Percentiles rank a stretch among this genome's conserved stretches.
Evolutionary conservation across 2,329 filamentous ascomycete genomes (phyloP).

Genomic region (Alternaria gaisen): DNA sequence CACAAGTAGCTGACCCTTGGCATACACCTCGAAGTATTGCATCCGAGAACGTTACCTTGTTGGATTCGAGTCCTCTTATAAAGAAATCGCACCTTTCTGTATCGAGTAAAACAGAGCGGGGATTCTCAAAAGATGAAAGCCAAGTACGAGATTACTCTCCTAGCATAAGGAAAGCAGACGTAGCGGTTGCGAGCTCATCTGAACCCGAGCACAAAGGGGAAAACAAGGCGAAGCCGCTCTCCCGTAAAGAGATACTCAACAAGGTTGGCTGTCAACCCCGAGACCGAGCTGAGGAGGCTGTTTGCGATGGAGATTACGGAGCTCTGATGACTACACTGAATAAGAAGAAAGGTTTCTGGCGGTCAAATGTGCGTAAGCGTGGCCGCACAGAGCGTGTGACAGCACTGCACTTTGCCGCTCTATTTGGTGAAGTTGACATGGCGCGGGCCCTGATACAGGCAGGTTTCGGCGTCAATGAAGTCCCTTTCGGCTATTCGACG

Average conservation of each 20-base stretch:
- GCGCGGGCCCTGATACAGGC: slow-evolving; percentile 25
- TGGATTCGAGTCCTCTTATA: background rate
- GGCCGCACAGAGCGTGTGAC: slow-evolving; percentile 31
- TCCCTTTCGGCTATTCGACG: slow-evolving; percentile 36
- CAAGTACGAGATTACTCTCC: background rate
- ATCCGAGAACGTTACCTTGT: background rate
- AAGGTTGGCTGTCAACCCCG: slow-evolving; percentile 33
- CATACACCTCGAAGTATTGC: background rate
- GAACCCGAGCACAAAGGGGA: background rate
- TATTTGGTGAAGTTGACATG: slow-evolving; percentile 39
- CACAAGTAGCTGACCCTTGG: background rate
- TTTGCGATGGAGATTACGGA: slow-evolving; percentile 26
- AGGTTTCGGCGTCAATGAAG: slow-evolving; percentile 31
- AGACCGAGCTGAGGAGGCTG: slow-evolving; percentile 32
- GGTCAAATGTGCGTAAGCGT: slow-evolving; percentile 29
- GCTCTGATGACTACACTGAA: slow-evolving; percentile 25
- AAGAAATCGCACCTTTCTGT: background rate
- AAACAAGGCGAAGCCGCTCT: slow-evolving; percentile 4
- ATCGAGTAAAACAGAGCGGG: background rate
- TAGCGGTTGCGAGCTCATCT: background rate
- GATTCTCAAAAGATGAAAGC: background rate
- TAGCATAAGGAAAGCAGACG: background rate
- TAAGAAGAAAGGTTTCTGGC: slow-evolving; percentile 31
- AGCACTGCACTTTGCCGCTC: slow-evolving; percentile 36
- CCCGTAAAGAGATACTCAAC: slow-evolving; percentile 31